Evolutionary conservation across 2,329 filamentous ascomycete genomes (phyloP).

Genomic region (Ophiocordyceps robertsii): DNA sequence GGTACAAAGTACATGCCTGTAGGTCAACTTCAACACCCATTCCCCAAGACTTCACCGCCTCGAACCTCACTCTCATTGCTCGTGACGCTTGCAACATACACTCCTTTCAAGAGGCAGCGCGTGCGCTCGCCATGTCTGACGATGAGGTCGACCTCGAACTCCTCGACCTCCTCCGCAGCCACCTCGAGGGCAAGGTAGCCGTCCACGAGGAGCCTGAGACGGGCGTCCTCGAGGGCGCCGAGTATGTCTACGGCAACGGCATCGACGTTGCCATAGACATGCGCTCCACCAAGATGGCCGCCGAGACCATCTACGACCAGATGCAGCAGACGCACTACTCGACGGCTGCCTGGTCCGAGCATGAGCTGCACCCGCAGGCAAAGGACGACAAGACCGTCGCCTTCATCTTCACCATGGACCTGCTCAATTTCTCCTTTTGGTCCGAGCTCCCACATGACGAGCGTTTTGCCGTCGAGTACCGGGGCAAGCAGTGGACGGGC

Average conservation of each 20-base stretch:
- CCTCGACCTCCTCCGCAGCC: conserved; percentile 71
- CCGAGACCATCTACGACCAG: conserved; percentile 60
- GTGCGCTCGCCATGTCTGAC: conserved; percentile 56
- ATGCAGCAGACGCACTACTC: conserved; percentile 82
- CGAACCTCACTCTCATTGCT: too few relatives aligned
- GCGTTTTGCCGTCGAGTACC: conserved; percentile 73
- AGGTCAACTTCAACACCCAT: too few relatives aligned
- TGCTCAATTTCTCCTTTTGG: conserved; percentile 97
- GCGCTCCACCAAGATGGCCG: conserved; percentile 68
- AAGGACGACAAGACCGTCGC: conserved; percentile 70
- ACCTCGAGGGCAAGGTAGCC: conserved; percentile 48
- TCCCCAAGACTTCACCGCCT: too few relatives aligned
- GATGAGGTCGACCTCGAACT: conserved; percentile 85
- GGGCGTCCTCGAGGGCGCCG: conserved; percentile 67
- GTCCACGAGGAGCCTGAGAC: conserved; percentile 55
- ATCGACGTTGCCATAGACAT: conserved; percentile 88
- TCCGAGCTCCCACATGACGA: conserved; percentile 56
- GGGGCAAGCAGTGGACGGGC: conserved; percentile 72
- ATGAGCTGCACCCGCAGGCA: conserved; percentile 76
- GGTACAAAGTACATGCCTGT: too few relatives aligned
- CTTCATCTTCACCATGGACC: conserved; percentile 95
- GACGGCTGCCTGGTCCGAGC: conserved; percentile 72
- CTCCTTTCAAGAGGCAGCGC: neutral
- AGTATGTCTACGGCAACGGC: conserved; percentile 82
- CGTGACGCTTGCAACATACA: neutral